Evolutionary conservation across 1,284 basidiomycete species (phyloP).

Genomic region (Moesziomyces antarcticus): DNA sequence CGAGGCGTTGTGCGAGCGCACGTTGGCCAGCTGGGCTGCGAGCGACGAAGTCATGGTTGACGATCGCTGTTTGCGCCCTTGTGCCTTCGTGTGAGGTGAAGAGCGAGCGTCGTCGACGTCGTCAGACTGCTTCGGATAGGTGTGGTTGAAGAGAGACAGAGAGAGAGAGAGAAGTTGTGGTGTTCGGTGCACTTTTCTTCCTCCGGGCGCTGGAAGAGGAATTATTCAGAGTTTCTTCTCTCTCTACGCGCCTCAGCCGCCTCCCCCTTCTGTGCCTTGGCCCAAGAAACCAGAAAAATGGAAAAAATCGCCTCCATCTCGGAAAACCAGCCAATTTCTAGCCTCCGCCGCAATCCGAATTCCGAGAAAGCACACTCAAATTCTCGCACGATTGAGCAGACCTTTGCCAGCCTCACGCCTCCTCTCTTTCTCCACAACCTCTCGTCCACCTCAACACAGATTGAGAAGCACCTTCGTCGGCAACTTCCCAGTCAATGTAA

Average conservation of each 20-base stretch:
- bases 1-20: conserved; percentile 81
- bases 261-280: not conserved
- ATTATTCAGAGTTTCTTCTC: conserved; percentile 2
- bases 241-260: not conserved
- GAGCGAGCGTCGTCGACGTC: conserved; percentile 1
- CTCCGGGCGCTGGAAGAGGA: not conserved
- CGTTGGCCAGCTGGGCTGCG: conserved; percentile 82
- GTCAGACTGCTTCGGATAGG: not conserved
- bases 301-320: conserved; percentile 2
- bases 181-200: not conserved
- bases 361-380: not conserved
- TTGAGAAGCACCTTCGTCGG: too few species aligned
- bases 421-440: not conserved
- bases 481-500: not conserved
- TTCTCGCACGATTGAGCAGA: conserved; percentile 8
- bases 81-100: not conserved
- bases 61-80: not conserved
- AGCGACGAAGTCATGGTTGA: conserved; percentile 78
- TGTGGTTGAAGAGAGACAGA: not conserved
- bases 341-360: conserved; percentile 1
- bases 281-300: not conserved
- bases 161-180: too few species aligned
- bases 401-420: not conserved
- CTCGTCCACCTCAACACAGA: too few species aligned
- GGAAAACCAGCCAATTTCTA: too few species aligned